Evolutionary conservation across 495 filamentous ascomycete species (phyloP), one percentile per base, ranked within the genome.

Genomic region (Lepidopterella palustris): DNA sequence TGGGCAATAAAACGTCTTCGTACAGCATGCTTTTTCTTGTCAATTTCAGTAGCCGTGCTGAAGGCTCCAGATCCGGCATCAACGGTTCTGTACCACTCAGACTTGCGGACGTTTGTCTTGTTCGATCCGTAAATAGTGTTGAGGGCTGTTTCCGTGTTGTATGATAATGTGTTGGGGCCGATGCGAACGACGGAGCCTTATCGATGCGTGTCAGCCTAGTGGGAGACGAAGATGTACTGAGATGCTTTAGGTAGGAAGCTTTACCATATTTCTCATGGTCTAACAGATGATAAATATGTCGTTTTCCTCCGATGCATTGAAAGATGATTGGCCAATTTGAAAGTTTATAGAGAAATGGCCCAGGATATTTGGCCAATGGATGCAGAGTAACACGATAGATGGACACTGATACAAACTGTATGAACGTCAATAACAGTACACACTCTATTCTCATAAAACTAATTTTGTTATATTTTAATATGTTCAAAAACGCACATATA

Each of bases 51-150:
- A 31, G 63, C 63, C 18, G 55, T 48, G 55, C 56, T 65, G 23
- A 60, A 67, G 20, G 66, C 39, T 27, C 63, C 63, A 0, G 67
- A 60, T n/a, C 54, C 60, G 18, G 60, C 54, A 39, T 69, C 64
- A 24, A 71, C 51, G 0, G 64, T 70, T 28, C 65, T 68, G 57
- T 72, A 70, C 61, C 67, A 71, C 13, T 63, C 59, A 6, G 60
- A 58, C 57, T 71, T 70, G 52, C 65, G 61, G 21, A 72, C 64
- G 53, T 69, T 69, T 18, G 68, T 69, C 28, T 72, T 75, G 57
- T 63, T 66, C 5, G 59, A 15, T 61, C 80, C 80, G 52, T 72
- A 63, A 55, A 72, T 72, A 6, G 64, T 50, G 26, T 61, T 59
- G 9, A 72, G 55, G 1, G 69, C 59, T 3, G 63, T 58, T 6